These are phyloP conservation scores for Populus hybrid DNA, from an alignment of 441 rosid species.

Conservation along the genomic window DNA sequence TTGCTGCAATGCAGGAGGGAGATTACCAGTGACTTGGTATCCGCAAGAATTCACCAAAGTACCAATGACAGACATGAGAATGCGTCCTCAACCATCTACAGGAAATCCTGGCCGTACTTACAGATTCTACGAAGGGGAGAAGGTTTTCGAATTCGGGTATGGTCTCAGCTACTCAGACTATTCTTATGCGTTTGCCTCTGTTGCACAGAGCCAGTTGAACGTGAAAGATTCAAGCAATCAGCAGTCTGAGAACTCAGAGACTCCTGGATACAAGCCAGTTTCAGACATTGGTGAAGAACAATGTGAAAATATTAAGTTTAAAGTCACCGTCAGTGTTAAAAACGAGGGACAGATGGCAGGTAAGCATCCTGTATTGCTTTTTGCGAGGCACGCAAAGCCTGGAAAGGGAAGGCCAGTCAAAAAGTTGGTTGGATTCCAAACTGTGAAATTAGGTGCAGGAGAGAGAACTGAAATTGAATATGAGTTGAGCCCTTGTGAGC, in stretches of 20 bases:
- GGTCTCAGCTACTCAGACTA: conserved; percentile 77
- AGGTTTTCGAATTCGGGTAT: conserved; percentile 63
- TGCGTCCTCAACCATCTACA: conserved; percentile 53
- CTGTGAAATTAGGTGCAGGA: conserved; percentile 46
- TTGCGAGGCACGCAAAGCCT: conserved; percentile 36
- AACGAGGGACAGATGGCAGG: conserved; percentile 64
- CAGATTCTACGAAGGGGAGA: conserved; percentile 62
- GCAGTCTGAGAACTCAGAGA: conserved; percentile 18
- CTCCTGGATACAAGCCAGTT: conserved; percentile 25
- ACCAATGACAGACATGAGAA: conserved; percentile 88
- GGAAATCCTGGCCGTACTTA: conserved; percentile 91
- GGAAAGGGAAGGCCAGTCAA: conserved; percentile 52
- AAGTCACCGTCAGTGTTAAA: conserved; percentile 43
- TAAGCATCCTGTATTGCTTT: conserved; percentile 73
- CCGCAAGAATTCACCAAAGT: conserved; percentile 58
- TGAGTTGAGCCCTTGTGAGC: conserved; percentile 57
- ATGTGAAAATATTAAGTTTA: conserved; percentile 42
- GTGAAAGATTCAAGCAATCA: conserved; percentile 20
- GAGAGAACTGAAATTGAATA: conserved; percentile 49
- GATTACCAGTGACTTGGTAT: conserved; percentile 88
- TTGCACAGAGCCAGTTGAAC: conserved; percentile 25
- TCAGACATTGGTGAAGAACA: conserved; percentile 43
- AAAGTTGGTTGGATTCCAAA: conserved; percentile 61
- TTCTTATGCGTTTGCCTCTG: conserved; percentile 41
- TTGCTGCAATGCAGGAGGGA: conserved; percentile 51